Conservation (phyloP, 768 basidiomycete species). For the Infundibulicybe gibba region DNA sequence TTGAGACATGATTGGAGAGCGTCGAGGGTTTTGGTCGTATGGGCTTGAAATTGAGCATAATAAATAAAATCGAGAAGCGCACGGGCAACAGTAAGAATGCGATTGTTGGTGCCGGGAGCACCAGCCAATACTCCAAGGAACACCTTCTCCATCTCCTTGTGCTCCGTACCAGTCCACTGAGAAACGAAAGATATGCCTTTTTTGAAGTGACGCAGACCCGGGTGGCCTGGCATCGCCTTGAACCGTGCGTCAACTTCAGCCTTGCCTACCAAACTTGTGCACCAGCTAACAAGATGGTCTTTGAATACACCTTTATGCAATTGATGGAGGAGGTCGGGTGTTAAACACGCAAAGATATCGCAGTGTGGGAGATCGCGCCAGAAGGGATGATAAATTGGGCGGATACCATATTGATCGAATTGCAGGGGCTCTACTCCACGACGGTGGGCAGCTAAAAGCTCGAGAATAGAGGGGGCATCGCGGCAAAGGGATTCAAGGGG, state of each 20-base stretch:
- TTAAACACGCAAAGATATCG: conserved; percentile 34
- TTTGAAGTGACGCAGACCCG: conserved; percentile 31
- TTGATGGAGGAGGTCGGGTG: conserved; percentile 41
- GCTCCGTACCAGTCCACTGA: conserved; percentile 42
- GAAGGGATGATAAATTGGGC: conserved; percentile 25
- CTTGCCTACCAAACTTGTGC: conserved; percentile 9
- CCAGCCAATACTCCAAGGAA: conserved; percentile 28
- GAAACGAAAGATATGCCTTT: conserved; percentile 35
- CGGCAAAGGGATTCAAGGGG: neutral
- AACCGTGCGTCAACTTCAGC: conserved; percentile 30
- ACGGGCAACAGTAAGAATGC: conserved; percentile 18
- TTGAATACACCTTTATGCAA: conserved; percentile 45
- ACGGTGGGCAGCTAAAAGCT: neutral
- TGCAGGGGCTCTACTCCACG: neutral
- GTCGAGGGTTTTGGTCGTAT: conserved; percentile 20
- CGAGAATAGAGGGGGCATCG: neutral
- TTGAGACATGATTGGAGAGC: conserved; percentile 16
- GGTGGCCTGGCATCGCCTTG: conserved; percentile 23
- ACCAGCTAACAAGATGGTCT: conserved; percentile 37
- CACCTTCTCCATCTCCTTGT: conserved; percentile 32
- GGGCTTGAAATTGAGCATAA: conserved; percentile 22
- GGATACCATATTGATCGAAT: conserved; percentile 12
- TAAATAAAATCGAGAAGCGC: conserved; percentile 31
- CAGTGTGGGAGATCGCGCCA: conserved; percentile 33
- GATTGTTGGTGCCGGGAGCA: conserved; percentile 5